Conservation (phyloP, 1,139 yeast species). For the Groenewaldozyma sp. region DNA sequence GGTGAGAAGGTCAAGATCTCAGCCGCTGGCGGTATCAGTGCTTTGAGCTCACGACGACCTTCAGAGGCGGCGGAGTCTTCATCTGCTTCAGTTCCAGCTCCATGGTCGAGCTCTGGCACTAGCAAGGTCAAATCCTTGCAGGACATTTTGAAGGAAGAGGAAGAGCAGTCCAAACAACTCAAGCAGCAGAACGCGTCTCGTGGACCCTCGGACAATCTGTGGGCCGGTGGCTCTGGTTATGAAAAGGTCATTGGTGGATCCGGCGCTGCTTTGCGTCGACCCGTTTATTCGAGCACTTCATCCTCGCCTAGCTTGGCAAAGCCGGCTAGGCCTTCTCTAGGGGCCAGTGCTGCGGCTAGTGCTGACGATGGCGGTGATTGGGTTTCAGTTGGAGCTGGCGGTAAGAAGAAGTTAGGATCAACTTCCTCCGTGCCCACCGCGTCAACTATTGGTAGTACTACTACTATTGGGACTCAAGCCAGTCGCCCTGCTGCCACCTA, state of each 20-base stretch:
- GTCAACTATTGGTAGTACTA: conserved; percentile 5
- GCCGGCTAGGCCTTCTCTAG: background rate
- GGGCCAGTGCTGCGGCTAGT: background rate
- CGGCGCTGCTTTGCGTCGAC: background rate
- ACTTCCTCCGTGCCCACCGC: conserved; percentile 12
- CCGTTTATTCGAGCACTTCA: no score
- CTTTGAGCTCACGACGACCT: background rate
- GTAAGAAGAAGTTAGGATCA: conserved; percentile 16
- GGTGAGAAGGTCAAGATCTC: no score
- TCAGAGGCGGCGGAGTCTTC: background rate
- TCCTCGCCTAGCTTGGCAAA: background rate
- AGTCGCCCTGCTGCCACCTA: conserved; percentile 10
- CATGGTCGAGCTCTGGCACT: conserved; percentile 43
- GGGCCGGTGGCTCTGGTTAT: conserved; percentile 6
- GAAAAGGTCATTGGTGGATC: background rate
- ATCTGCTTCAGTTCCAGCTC: conserved; percentile 35
- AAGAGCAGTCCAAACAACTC: conserved; percentile 11
- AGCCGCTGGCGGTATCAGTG: background rate
- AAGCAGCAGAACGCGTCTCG: conserved; percentile 27
- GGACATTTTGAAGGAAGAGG: conserved; percentile 42
- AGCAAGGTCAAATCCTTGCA: conserved; percentile 32
- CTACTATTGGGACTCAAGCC: conserved; percentile 6
- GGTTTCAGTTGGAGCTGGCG: conserved; percentile 13
- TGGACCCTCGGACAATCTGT: conserved; percentile 12
- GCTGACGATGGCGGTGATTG: background rate